Base-by-base conservation (phyloP, 2,329 filamentous ascomycete genomes). In the Plectosphaerella sp. region DNA sequence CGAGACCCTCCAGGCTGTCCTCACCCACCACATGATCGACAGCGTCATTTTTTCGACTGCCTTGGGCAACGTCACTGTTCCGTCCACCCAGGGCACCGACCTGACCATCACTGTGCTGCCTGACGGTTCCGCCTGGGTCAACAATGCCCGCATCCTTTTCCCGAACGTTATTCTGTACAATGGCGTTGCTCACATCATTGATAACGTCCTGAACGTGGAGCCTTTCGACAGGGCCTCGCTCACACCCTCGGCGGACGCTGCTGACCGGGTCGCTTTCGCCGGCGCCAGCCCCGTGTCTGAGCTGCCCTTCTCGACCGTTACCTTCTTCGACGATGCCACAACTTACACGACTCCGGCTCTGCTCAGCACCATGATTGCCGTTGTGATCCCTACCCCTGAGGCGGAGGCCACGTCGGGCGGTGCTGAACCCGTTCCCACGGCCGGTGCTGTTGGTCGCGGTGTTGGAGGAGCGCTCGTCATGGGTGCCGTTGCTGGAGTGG, bases 1-100 rank as follows among this genome's bases (percentile, higher is more conserved):
- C 1, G 51, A 61, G 35, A 63, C 64, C 5, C 52, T 66, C 12
- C 57, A 58, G 28, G 58, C 59, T 12, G 61, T 69, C 8, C 58
- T 68, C 15, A 50, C 49, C n/a, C 63, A 66, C 50, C 66, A 68
- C 54, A 57, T 69, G 28, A 56, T 69, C 1, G 59, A 64, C 36
- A 62, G 64, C 20, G 58, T 66, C 10, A 58, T 67, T 20, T 69
- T 67, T 55, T 62, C 61, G 1, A 60, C 65, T 0, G 49, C 49
- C 3, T 52, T 69, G 10, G 60, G 55, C 12, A 66, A 67, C 7
- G 61, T 62, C 2, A 63, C 56, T 3, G 53, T 63, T 7, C 55
- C 55, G 7, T 62, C 57, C 10, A 55, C 63, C 0, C 59, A 62
- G 45, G 61, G 62, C 0, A 53, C 39, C 3, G 55, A 62, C 15